Conservation (phyloP, 208 protist genomes). For the Crithidia brevicula region DNA sequence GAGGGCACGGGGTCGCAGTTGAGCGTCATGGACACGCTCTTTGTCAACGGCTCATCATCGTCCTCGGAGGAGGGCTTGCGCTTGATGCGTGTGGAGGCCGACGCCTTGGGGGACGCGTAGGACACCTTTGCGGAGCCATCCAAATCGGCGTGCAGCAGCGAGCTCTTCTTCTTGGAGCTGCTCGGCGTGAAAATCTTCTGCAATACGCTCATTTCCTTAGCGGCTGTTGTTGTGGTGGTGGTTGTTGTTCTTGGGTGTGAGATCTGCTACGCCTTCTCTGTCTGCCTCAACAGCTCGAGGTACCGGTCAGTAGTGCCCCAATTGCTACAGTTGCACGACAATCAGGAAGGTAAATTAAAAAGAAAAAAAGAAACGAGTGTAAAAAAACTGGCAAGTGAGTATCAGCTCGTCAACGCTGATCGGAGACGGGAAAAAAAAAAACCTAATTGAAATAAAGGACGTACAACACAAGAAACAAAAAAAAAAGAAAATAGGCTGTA, state of each 20-base stretch:
- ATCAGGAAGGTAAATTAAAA: too few relatives aligned
- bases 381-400: too few relatives aligned
- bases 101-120: conserved; percentile 5
- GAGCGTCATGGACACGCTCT: conserved; percentile 32
- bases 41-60: conserved; percentile 13
- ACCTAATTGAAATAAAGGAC: too few relatives aligned
- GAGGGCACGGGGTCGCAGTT: conserved; percentile 45
- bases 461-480: too few relatives aligned
- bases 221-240: neutral
- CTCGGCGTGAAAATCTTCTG: conserved; percentile 37
- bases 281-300: too few relatives aligned
- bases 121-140: neutral
- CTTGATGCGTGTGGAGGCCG: conserved; percentile 11
- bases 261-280: too few relatives aligned
- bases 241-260: neutral
- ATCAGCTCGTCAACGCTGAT: too few relatives aligned
- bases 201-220: conserved; percentile 20
- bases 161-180: conserved; percentile 27
- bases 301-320: too few relatives aligned
- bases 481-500: too few relatives aligned
- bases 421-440: too few relatives aligned
- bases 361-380: too few relatives aligned
- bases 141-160: conserved; percentile 11
- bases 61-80: conserved; percentile 11
- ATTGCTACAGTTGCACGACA: too few relatives aligned